Conservation (phyloP, 2,329 filamentous ascomycete species). For the Colletotrichum higginsianum region DNA sequence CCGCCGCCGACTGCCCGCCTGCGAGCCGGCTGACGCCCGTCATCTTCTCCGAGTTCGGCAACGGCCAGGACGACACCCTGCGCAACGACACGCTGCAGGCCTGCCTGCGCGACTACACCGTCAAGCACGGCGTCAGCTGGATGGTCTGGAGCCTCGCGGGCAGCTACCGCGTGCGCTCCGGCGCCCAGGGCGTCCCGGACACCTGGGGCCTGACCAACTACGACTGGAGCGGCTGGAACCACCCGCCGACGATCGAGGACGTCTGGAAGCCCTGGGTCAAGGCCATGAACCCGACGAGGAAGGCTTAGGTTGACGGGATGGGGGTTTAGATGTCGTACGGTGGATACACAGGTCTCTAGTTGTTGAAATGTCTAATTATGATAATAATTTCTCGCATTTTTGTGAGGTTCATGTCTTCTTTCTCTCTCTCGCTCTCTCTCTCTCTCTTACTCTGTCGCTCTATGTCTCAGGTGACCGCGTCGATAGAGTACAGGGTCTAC, state of each 20-base stretch:
- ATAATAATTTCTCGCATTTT: not conserved
- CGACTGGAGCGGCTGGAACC: conserved; percentile 64
- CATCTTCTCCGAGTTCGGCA: conserved; percentile 64
- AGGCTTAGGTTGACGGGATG: conserved; percentile 44
- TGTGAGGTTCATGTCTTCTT: not conserved
- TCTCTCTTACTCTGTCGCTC: not conserved
- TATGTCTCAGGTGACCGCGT: too few relatives aligned
- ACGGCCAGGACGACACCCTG: conserved; percentile 60
- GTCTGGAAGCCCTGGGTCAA: conserved; percentile 67
- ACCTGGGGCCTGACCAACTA: conserved; percentile 64
- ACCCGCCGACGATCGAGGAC: conserved; percentile 59
- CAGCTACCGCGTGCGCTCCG: conserved; percentile 64
- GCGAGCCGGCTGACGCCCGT: conserved; percentile 59
- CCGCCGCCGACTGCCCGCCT: conserved; percentile 52
- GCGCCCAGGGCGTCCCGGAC: conserved; percentile 61
- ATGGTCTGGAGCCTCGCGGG: conserved; percentile 66
- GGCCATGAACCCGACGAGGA: conserved; percentile 57
- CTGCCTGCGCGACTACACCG: conserved; percentile 62
- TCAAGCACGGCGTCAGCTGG: conserved; percentile 62
- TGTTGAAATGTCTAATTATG: not conserved
- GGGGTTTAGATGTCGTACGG: not conserved
- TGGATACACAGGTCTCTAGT: not conserved
- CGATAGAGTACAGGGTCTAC: too few relatives aligned
- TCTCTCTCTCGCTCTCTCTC: too few relatives aligned
- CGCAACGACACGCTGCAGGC: conserved; percentile 53